phyloP scores from a whole-genome alignment of 1,284 basidiomycete genomes.

The Trichosporon sp. region DNA sequence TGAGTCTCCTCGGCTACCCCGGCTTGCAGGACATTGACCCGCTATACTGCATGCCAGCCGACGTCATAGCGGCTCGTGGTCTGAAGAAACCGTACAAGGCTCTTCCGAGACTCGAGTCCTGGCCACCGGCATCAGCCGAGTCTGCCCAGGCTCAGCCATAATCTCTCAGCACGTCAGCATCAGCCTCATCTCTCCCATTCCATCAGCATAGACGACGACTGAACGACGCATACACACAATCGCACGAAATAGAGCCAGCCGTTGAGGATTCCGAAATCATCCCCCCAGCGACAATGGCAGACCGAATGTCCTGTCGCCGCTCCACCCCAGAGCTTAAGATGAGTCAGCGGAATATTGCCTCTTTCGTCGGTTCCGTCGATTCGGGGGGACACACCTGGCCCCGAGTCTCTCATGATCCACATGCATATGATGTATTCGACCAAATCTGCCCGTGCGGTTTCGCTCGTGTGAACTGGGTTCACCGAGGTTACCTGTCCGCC shows the following conservation, averaged over 20 bases:
- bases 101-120: slow-evolving; percentile 37
- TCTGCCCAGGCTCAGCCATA: slow-evolving; percentile 6
- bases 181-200: neutral
- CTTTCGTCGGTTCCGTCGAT: neutral
- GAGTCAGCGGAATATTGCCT: slow-evolving; percentile 5
- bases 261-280: neutral
- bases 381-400: neutral
- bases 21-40: slow-evolving; percentile 83
- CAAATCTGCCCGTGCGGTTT: neutral
- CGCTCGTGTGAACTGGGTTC: slow-evolving; percentile 3
- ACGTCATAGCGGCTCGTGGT: slow-evolving; percentile 68
- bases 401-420: neutral
- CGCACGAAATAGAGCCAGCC: neutral
- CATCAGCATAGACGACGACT: neutral
- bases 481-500: neutral
- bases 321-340: slow-evolving; percentile 10
- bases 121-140: slow-evolving; percentile 23
- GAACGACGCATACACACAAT: too few species aligned
- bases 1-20: slow-evolving; percentile 87
- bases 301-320: neutral
- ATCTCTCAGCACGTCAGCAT: neutral
- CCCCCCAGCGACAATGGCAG: neutral
- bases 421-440: slow-evolving; percentile 4
- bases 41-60: slow-evolving; percentile 92
- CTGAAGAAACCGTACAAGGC: slow-evolving; percentile 57